Base-by-base conservation (phyloP, 495 filamentous ascomycete genomes). In the Xanthoparmelia taractica region DNA sequence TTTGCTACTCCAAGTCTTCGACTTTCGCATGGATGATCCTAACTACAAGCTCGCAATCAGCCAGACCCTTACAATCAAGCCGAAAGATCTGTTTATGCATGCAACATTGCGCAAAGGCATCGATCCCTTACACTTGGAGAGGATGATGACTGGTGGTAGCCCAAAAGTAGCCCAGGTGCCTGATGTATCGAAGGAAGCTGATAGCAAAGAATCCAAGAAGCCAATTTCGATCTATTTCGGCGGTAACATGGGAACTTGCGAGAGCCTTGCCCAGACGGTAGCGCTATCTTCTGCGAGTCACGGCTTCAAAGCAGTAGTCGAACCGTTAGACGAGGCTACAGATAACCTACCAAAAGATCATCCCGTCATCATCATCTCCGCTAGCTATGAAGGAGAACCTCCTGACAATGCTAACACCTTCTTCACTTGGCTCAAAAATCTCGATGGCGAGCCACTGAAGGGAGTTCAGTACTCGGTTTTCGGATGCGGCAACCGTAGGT, bases 21-120 rank as follows among this genome's bases (percentile, higher is more conserved):
- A 87, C 60, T 84, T 88, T 66, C 76, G 80, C 67, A 72, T 80
- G 48, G 82, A 75, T 23, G 80, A 87, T 67, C 77, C 78, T 5
- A 71, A 65, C 33, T 88, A 88, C 64, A 69, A 75, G 43, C 66
- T 87, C 11, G 77, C 78, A 63, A 73, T 88, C 66, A 88, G 87
- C 70, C 81, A 88, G 70, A 89, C 87, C 0, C 75, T 91, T 13
- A 91, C 88, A 1, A 81, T 89, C 71, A 94, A 92, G 71, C 90
- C 90, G 0, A 84, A 86, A 60, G 84, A 81, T 54, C 87, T 92
- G 71, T 79, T 79, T 57, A 89, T 94, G 77, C 82, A 78, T 31
- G 88, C 87, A 11, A 79, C 72, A 1, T 72, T 88, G 1, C 77
- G 88, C 12, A 71, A 84, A 33, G 82, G 84, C 0, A 68, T 86